Evolutionary conservation across 495 filamentous ascomycete genomes (phyloP), one percentile per base, ranked within the genome.

Genomic region (Podospora comata): DNA sequence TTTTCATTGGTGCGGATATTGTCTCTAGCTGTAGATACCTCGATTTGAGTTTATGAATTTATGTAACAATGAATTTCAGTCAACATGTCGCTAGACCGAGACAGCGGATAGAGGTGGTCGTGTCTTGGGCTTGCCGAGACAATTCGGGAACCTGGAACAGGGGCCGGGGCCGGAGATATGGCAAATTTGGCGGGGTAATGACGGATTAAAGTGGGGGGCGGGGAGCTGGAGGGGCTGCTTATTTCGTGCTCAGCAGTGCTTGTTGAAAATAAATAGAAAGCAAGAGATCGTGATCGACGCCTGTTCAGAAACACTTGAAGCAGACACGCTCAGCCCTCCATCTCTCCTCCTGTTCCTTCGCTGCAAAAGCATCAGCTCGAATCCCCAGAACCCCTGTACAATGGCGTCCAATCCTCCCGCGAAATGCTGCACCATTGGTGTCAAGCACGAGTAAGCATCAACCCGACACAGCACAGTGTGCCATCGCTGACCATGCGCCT

Each of bases 361-460:
- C 39, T 16, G 39, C 39, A 3, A 18, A 11, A 18, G 39, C 9
- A 48, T 2, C 39, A 39, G 39, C 15, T 16, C 39, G 13, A 48
- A 48, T 1, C 9, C 7, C 39, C 39, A 48, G 2, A 11, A 28
- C 23, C 18, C 23, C 18, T 53, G 34, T 2, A 68, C 62, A 44
- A 79, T 79, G 78, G 78, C 78, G 27, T 79, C 78, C 6, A 72
- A 78, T 56, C 72, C 74, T 16, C 76, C 75, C 15, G 68, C 61
- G 7, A 68, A 67, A 48, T 79, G 78, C 73, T 79, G 78, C 75
- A 74, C 73, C 39, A 55, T 79, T 30, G 78, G 78, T 56, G 66
- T 74, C 67, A 73, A 71, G 61, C 75, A 78, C 39, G 74, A 76
- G 76, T 77, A 71, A 61, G 75, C 54, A 4, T 18, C 68, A 44